Percentiles rank a stretch among this genome's conserved stretches.
These are phyloP conservation scores for Vitis labrusca DNA, from an alignment of 164 flowering plant genomes.

Conservation along the genomic window DNA sequence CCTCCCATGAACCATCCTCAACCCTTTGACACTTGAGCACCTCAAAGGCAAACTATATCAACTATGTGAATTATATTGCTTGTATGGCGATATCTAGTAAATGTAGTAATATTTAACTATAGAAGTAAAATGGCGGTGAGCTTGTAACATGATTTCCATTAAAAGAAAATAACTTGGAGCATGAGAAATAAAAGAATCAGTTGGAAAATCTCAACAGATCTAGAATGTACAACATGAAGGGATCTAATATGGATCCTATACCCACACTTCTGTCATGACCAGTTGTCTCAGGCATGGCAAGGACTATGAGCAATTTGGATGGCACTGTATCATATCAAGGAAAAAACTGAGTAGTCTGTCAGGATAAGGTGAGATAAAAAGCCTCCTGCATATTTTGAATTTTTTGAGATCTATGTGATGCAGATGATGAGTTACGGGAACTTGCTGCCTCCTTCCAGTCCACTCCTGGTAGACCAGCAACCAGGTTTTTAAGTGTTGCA, in stretches of 20 bases:
- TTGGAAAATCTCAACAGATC: neutral
- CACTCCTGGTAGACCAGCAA: slow-evolving; percentile 63
- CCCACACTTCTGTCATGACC: neutral
- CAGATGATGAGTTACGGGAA: slow-evolving; percentile 76
- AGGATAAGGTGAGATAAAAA: neutral
- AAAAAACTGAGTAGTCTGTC: neutral
- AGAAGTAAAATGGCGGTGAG: too few relatives aligned
- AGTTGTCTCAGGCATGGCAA: neutral
- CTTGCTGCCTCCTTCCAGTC: slow-evolving; percentile 82
- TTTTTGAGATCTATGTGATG: slow-evolving; percentile 14
- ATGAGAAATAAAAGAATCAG: neutral
- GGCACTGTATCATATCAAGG: neutral
- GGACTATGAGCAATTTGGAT: neutral
- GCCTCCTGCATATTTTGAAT: neutral
- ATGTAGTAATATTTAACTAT: too few relatives aligned
- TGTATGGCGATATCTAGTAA: too few relatives aligned
- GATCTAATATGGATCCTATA: neutral
- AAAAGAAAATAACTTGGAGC: neutral
- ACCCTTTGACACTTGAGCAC: too few relatives aligned
- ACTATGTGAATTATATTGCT: too few relatives aligned
- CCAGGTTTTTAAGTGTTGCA: slow-evolving; percentile 58
- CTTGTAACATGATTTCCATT: too few relatives aligned
- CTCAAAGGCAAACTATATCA: too few relatives aligned
- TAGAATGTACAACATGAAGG: neutral
- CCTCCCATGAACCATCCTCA: too few relatives aligned